Base-by-base conservation (phyloP, 768 basidiomycete genomes). In the Psilocybe tampanensis region DNA sequence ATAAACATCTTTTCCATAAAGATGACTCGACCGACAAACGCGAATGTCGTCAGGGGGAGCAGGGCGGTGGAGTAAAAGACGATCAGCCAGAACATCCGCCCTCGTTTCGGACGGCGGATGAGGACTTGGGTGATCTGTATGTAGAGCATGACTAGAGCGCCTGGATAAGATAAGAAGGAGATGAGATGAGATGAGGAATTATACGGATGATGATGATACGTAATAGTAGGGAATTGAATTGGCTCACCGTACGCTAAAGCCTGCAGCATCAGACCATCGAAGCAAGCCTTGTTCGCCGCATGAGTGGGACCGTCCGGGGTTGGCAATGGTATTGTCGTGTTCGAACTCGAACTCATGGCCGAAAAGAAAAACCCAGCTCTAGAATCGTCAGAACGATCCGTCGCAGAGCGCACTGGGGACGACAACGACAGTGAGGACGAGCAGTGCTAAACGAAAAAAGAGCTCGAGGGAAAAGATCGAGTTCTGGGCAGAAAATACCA, bases 111-210 rank as follows among this genome's bases (percentile, higher is more conserved):
- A n/a, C 71, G 67, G 39, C 68, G 67, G 4, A 72, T 59, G 17
- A 78, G 68, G 19, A 74, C 71, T 41, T 73, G 71, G 6, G 61
- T 52, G 24, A 78, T 64, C 60, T 76, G 76, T 18, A 76, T 63
- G 44, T 70, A 73, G 22, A 78, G 63, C 76, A 76, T 78, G 11
- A 74, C 47, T 47, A 76, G 48, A 17, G 74, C 75, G 36, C 76
- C 76, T 78, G n/a, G n/a, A n/a, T n/a, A n/a, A n/a, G n/a, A n/a
- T n/a, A n/a, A n/a, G n/a, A n/a, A n/a, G n/a, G n/a, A n/a, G n/a
- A n/a, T n/a, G n/a, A n/a, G n/a, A n/a, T n/a, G n/a, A n/a, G n/a
- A n/a, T n/a, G n/a, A n/a, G n/a, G n/a, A n/a, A n/a, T n/a, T n/a
- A n/a, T n/a, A n/a, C n/a, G n/a, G n/a, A 55, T 18, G 49, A 42